Conservation (phyloP, 148 eudicot genomes). For the Gaultheria prostrata region DNA sequence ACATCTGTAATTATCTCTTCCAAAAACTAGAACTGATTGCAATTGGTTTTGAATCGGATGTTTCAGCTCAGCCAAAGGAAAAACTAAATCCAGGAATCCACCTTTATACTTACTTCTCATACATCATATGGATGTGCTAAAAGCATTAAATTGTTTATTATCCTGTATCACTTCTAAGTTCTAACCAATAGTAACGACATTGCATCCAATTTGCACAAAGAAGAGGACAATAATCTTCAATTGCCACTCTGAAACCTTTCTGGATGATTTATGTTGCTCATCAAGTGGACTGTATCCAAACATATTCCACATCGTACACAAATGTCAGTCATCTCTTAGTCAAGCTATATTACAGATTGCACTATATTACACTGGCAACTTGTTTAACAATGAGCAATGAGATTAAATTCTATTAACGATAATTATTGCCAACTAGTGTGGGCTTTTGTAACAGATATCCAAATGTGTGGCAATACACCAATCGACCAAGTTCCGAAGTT, state of each 20-base stretch:
- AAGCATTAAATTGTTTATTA: neutral
- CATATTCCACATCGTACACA: neutral
- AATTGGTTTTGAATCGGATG: neutral
- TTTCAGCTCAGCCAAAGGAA: neutral
- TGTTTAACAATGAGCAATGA: neutral
- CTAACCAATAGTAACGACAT: neutral
- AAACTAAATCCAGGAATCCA: neutral
- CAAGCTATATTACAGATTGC: neutral
- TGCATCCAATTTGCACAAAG: neutral
- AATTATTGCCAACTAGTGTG: slow-evolving; percentile 3
- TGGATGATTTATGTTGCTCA: neutral
- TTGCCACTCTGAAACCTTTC: neutral
- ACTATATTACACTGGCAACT: neutral
- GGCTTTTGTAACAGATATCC: too few relatives aligned
- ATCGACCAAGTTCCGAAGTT: slow-evolving; percentile 47
- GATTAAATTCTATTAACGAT: neutral
- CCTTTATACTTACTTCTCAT: neutral
- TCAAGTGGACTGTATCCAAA: neutral
- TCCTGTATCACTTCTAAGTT: neutral
- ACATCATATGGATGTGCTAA: neutral
- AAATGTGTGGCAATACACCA: slow-evolving; percentile 33
- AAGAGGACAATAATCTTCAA: slow-evolving; percentile 5
- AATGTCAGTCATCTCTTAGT: neutral
- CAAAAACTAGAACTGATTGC: neutral
- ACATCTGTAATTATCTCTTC: neutral